Evolutionary conservation across 176 grass and related monocot species (phyloP), one percentile per base, ranked within the genome.

Genomic region (Dendrocalamus sinicus): DNA sequence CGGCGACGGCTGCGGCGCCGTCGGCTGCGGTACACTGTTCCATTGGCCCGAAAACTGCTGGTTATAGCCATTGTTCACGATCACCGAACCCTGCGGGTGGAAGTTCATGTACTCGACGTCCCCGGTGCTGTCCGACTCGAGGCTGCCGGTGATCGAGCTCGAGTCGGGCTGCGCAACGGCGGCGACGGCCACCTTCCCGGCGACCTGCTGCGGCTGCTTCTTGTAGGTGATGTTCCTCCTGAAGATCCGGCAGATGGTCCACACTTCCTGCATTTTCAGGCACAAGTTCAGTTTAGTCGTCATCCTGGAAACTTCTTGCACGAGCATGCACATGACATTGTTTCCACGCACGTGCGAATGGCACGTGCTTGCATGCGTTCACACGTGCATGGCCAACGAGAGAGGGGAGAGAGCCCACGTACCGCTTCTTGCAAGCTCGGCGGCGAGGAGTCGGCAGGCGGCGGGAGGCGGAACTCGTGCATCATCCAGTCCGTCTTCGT

Each of bases 401-500:
- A 41, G 26, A 37, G 39, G 54, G 22, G 75, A 50, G 19, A 11
- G 7, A 12, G 30, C 41, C 60, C 3, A 63, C 67, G 61, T 71
- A 95, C 94, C 24, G 94, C 94, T 90, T 94, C 92, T 83, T 92
- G 94, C 44, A 67, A 26, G 71, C 86, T 86, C 5, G 90, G 84
- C 14, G 66, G 67, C 4, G 67, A 7, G 67, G 39, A 44, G 1
- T 65, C 26, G 40, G 10, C 19, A 37, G 26, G 78, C 28, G 51
- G 63, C 0, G 92, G 95, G 20, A 95, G 92, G 28, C 95, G 95
- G 88, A 94, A 97, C 60, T 97, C 95, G 40, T 97, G 92, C 95
- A 97, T 97, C 95, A 97, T 97, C 95, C 95, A 97, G 35, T 97
- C 95, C 0, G 95, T 97, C 47, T 97, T 97, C 53, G 82, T 93